Base-by-base conservation (phyloP, 352 stramenopile species). In the Plasmopara viticola region DNA sequence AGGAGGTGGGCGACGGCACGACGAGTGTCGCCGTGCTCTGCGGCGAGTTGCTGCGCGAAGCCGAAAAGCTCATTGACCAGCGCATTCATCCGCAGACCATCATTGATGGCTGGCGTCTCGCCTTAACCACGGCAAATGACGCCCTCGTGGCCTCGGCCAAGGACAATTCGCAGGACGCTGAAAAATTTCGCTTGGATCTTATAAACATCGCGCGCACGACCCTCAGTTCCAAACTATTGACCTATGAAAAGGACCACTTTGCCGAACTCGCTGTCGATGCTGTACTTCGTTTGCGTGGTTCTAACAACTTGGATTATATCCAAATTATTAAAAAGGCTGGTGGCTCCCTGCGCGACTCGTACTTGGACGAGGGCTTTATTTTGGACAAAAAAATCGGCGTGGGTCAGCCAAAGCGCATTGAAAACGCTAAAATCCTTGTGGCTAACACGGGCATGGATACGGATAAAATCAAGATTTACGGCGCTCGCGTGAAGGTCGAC, bases 401-500 rank as follows among this genome's bases (percentile, higher is more conserved):
- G 29, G 96, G 95, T 33, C 95, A 99, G 76, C 95, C 95, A 17
- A 97, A 97, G 67, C 78, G 90, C 48, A 72, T 99, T 10, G 95
- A 98, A 70, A 98, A 99, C 60, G 95, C 96, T 45, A 98, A 98
- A 68, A 99, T 99, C 58, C 70, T 99, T 35, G 76, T 99, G 48
- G 96, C 95, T 34, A 99, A 99, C 83, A 99, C 97, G 35, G 86
- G 88, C 34, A 99, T 99, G 97, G 97, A 99, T 74, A 99, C 96
- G 25, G 97, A 99, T 74, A 99, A 99, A 74, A 99, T 99, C 74
- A 99, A 99, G 76, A 99, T 99, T 62, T 99, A 99, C 67, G 97
- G 97, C 20, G 95, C 90, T 25, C 88, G 82, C 45, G 89, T 99
- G 29, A 96, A 97, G 66, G 97, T 99, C 6, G 96, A 99, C 75